Base-by-base conservation (phyloP, 2,329 filamentous ascomycete species). In the Alternaria alternata region DNA sequence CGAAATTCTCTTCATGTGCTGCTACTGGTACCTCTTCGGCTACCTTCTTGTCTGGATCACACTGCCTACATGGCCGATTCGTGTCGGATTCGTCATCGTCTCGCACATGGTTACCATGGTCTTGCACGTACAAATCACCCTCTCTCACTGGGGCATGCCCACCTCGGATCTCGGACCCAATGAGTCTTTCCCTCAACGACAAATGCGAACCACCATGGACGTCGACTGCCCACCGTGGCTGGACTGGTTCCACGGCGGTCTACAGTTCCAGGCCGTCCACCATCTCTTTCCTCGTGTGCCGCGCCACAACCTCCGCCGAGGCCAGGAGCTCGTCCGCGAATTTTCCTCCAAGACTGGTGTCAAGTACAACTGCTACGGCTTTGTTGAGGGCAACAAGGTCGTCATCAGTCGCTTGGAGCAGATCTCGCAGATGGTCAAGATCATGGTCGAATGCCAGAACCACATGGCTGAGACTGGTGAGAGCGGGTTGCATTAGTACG, bases 101-200 rank as follows among this genome's bases (percentile, higher is more conserved):
- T 94, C 91, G 73, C 92, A 97, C 75, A 86, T 93, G 73, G 85
- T 92, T 26, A 92, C 92, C 7, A 91, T 91, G 78, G 90, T 93
- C 3, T 82, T 97, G 51, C 93, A 97, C 76, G 86, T 94, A 11
- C 93, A 97, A 77, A 96, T 97, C 75, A 96, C 93, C 0, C 86
- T 97, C 18, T 95, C 91, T 2, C 93, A 97, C 79, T 97, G 96
- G 78, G 92, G 92, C 66, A 97, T 96, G 93, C 94, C 91, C 69
- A 97, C 93, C 0, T 86, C 91, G 11, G 92, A 97, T 70, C 84
- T 97, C 12, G 94, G 94, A 0, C 88, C 91, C 1, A 84, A 89
- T 52, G 93, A 97, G 76, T 95, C 91, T 0, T 97, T 97, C 77
- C 88, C 93, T 0, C 93, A 96, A 79, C 91, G 90, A 77, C 95